Evolutionary conservation across 768 basidiomycete genomes (phyloP), one percentile per base, ranked within the genome.

Genomic region (Mycena kentingensis): DNA sequence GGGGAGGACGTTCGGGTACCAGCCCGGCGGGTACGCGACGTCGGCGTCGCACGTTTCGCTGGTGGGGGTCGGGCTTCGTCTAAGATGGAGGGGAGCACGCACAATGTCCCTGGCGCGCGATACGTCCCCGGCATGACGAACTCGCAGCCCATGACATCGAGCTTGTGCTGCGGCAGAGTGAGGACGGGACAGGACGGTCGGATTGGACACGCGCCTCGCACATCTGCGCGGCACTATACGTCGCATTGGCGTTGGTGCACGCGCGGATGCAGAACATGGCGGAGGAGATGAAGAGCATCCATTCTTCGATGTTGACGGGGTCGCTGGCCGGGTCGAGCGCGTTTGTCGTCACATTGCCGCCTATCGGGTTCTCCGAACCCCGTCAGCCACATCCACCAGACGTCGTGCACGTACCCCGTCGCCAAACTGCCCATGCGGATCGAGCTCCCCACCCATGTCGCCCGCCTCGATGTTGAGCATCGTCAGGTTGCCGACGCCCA

Each of bases 61-160:
- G 39, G 7, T 19, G 27, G 1, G 8, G n/a, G 21, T 8, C 16
- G 28, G 22, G 2, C 19, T 25, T 29, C 16, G 3, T 10, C 16
- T 12, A 26, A 35, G 19, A 42, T 16, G 22, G 19, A 38, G 6
- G n/a, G 27, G 16, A 29, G 54, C 74, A 56, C 49, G 73, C 73
- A 73, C 75, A 16, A 71, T 75, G 2, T 69, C 70, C 32, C 73
- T 73, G 11, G 55, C n/a, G 70, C 63, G 45, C 73, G 57, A 61
- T 74, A 75, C 54, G 73, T 73, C 19, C 73, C 73, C 12, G 75
- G 74, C 74, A 77, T 75, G 31, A 74, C 73, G 48, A 73, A 76
- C 22, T 65, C 58, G 49, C 75, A 75, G 21, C 73, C 73, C 67
- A 75, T 72, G 47, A 70, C 69, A 49, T 77, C 76, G 24, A 77